Conservation (phyloP, 2,329 filamentous ascomycete species). For the Tympanopsis confertula region DNA sequence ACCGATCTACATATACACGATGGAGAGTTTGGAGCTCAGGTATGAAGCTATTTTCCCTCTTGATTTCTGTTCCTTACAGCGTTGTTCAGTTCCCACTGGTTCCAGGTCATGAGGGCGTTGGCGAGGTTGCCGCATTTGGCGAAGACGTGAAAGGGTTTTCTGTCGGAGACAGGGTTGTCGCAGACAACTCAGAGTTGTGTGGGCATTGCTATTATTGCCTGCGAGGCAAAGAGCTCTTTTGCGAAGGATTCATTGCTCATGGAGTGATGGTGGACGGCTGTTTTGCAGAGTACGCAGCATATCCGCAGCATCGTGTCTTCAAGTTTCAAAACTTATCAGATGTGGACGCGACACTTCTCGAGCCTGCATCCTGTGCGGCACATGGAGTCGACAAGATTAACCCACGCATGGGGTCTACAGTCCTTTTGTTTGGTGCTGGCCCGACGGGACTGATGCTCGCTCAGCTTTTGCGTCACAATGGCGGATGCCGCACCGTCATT, state of each 20-base stretch:
- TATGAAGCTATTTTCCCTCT: conserved; percentile 12
- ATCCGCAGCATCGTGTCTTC: conserved; percentile 44
- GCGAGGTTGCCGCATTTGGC: conserved; percentile 47
- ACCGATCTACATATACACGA: conserved; percentile 48
- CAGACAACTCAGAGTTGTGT: conserved; percentile 56
- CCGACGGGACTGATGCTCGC: conserved; percentile 55
- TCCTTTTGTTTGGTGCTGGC: conserved; percentile 55
- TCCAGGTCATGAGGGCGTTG: conserved; percentile 59
- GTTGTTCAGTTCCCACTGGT: conserved; percentile 51
- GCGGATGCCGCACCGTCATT: conserved; percentile 58
- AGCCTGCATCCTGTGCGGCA: conserved; percentile 61
- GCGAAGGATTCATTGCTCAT: conserved; percentile 58
- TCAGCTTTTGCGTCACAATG: conserved; percentile 52
- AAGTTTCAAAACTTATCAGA: conserved; percentile 54
- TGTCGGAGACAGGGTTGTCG: conserved; percentile 52
- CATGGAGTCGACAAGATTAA: conserved; percentile 60
- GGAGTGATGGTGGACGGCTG: conserved; percentile 59
- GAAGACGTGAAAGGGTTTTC: conserved; percentile 46
- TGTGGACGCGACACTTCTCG: conserved; percentile 59
- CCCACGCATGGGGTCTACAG: conserved; percentile 51
- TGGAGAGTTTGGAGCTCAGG: conserved; percentile 51
- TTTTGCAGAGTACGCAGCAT: conserved; percentile 59
- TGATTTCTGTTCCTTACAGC: conserved; percentile 5
- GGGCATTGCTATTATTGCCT: conserved; percentile 65
- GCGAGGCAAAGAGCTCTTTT: conserved; percentile 54